Conservation (phyloP, 2,329 filamentous ascomycete genomes). For the Venturia nashicola region DNA sequence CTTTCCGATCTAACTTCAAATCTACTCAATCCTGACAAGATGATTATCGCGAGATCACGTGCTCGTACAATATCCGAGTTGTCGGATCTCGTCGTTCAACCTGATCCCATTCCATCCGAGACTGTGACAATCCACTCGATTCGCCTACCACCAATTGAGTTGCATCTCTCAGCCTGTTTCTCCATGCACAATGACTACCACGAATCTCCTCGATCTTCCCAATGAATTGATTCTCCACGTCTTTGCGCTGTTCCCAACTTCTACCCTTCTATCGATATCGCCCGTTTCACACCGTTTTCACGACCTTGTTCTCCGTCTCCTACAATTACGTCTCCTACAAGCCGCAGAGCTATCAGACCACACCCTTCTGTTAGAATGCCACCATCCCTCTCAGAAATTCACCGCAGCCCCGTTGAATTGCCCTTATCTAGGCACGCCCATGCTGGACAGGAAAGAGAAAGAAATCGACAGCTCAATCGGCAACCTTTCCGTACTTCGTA, state of each 20-base stretch:
- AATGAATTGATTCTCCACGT: constrained; percentile 33
- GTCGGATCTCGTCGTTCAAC: not conserved
- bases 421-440: constrained; percentile 52
- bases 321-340: constrained; percentile 51
- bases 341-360: constrained; percentile 48
- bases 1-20: too few species aligned
- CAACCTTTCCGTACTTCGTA: constrained; percentile 36
- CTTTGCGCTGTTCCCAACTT: constrained; percentile 28
- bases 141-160: not conserved
- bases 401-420: constrained; percentile 59
- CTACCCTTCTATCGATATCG: constrained; percentile 39
- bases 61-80: not conserved
- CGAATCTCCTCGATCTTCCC: constrained; percentile 21
- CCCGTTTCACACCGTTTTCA: constrained; percentile 51
- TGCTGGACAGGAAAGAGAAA: constrained; percentile 34
- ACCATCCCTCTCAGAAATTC: constrained; percentile 57
- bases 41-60: not conserved
- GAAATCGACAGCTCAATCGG: constrained; percentile 21
- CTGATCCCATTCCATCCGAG: not conserved
- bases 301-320: constrained; percentile 47
- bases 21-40: too few species aligned
- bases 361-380: constrained; percentile 65
- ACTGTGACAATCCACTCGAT: not conserved
- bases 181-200: not conserved
- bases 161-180: not conserved